Conservation (phyloP, 2,329 filamentous ascomycete species). For the Phaeosphaeria sp. region DNA sequence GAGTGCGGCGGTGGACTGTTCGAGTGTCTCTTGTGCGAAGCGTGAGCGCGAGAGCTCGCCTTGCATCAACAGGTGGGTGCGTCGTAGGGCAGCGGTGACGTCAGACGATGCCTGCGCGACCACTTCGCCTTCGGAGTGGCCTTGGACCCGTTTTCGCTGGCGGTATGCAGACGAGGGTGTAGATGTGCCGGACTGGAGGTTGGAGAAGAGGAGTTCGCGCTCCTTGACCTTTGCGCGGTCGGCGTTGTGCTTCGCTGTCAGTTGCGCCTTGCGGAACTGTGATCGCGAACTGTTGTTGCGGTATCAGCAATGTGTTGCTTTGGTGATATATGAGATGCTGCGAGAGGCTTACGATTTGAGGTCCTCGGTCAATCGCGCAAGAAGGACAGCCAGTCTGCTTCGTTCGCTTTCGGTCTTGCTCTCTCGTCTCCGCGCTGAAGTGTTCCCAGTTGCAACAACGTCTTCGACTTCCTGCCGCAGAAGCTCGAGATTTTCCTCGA, state of each 20-base stretch:
- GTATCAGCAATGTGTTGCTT: constrained; percentile 6
- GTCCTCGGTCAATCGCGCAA: constrained; percentile 72
- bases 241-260: constrained; percentile 77
- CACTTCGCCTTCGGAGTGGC: constrained; percentile 73
- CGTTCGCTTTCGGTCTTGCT: constrained; percentile 68
- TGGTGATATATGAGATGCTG: neutral
- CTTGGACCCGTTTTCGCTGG: constrained; percentile 51
- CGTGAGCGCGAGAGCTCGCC: constrained; percentile 83
- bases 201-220: constrained; percentile 75
- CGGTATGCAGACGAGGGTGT: constrained; percentile 45
- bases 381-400: constrained; percentile 69
- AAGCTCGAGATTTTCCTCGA: constrained; percentile 84
- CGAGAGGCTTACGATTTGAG: constrained; percentile 66
- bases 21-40: constrained; percentile 88
- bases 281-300: constrained; percentile 58
- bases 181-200: constrained; percentile 58
- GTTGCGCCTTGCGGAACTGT: constrained; percentile 81
- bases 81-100: constrained; percentile 81
- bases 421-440: constrained; percentile 49
- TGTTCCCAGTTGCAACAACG: constrained; percentile 56
- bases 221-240: constrained; percentile 77
- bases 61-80: constrained; percentile 87
- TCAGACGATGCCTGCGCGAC: constrained; percentile 78
- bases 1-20: constrained; percentile 84
- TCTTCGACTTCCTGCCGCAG: constrained; percentile 80